Conservation (phyloP, 768 basidiomycete genomes). For the Mycena metata region DNA sequence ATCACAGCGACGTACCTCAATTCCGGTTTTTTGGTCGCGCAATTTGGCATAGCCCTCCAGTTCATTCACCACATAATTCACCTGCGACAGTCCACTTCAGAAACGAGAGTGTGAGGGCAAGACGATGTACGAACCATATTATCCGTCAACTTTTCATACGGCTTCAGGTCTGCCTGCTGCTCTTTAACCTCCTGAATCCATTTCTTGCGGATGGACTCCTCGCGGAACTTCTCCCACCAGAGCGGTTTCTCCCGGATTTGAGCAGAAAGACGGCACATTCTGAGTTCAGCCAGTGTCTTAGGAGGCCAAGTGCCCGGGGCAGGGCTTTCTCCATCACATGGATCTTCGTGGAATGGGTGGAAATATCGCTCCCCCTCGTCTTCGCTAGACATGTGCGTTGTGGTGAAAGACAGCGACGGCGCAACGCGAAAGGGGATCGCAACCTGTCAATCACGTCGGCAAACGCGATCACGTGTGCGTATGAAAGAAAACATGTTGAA, state of each 20-base stretch:
- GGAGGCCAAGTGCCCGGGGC: conserved; percentile 19
- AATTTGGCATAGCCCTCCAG: conserved; percentile 37
- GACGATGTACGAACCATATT: conserved; percentile 30
- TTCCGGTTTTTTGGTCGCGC: conserved; percentile 35
- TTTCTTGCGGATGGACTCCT: conserved; percentile 27
- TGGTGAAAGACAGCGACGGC: too few relatives aligned
- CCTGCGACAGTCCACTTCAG: neutral
- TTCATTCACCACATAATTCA: conserved; percentile 39
- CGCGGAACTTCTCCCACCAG: conserved; percentile 33
- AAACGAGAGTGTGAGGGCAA: neutral
- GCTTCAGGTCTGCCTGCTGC: conserved; percentile 4
- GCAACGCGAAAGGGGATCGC: too few relatives aligned
- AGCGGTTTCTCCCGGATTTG: conserved; percentile 30
- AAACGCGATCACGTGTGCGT: conserved; percentile 11
- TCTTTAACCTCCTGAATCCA: conserved; percentile 37
- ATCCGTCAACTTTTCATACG: conserved; percentile 28
- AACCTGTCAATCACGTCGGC: neutral
- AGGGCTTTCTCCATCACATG: neutral
- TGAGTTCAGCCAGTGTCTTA: conserved; percentile 29
- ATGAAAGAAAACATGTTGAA: neutral
- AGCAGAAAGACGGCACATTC: conserved; percentile 34
- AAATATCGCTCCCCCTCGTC: conserved; percentile 1
- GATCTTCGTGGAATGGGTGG: conserved; percentile 27
- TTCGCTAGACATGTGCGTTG: neutral
- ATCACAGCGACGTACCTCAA: conserved; percentile 28